These are phyloP conservation scores for Pythium phragmitis DNA, from an alignment of 352 stramenopile genomes.

Conservation along the genomic window DNA sequence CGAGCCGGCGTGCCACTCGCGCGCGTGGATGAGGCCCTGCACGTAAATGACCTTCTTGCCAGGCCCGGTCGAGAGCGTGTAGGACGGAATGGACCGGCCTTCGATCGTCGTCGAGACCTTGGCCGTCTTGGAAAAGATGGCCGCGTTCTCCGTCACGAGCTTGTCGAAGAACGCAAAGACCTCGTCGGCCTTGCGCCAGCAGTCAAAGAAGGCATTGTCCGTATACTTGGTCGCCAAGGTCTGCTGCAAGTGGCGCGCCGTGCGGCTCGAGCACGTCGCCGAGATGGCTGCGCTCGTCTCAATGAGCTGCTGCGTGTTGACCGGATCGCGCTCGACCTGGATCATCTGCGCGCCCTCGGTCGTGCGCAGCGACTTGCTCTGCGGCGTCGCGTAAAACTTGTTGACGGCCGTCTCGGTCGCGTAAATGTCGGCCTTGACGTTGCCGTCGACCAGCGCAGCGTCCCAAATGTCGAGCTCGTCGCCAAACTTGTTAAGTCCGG, in stretches of 20 bases:
- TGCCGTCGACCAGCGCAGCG: slow-evolving; percentile 6
- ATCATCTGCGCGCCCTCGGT: slow-evolving; percentile 17
- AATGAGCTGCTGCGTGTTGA: slow-evolving; percentile 16
- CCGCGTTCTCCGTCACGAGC: slow-evolving; percentile 30
- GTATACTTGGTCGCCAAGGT: slow-evolving; percentile 27
- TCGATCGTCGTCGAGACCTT: slow-evolving; percentile 29
- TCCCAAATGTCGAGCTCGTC: slow-evolving; percentile 32
- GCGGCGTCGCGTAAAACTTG: slow-evolving; percentile 24
- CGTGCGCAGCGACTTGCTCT: slow-evolving; percentile 17
- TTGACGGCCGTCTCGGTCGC: slow-evolving; percentile 22
- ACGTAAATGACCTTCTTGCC: slow-evolving; percentile 32
- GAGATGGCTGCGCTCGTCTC: slow-evolving; percentile 1
- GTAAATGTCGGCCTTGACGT: slow-evolving; percentile 33
- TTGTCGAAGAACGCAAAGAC: slow-evolving; percentile 31
- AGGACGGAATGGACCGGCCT: slow-evolving; percentile 27
- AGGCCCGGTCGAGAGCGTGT: slow-evolving; percentile 30
- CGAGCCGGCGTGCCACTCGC: slow-evolving; percentile 35
- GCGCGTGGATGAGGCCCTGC: slow-evolving; percentile 33
- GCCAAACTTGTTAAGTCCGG: slow-evolving; percentile 23
- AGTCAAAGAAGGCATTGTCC: slow-evolving; percentile 39
- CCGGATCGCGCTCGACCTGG: slow-evolving; percentile 13
- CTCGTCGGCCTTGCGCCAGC: slow-evolving; percentile 32
- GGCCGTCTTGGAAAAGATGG: slow-evolving; percentile 29
- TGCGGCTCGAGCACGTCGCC: slow-evolving; percentile 18
- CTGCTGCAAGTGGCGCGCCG: slow-evolving; percentile 20